Evolutionary conservation across 2,329 filamentous ascomycete genomes (phyloP), one percentile per base, ranked within the genome.

Genomic region (Colletotrichum eremochloae): DNA sequence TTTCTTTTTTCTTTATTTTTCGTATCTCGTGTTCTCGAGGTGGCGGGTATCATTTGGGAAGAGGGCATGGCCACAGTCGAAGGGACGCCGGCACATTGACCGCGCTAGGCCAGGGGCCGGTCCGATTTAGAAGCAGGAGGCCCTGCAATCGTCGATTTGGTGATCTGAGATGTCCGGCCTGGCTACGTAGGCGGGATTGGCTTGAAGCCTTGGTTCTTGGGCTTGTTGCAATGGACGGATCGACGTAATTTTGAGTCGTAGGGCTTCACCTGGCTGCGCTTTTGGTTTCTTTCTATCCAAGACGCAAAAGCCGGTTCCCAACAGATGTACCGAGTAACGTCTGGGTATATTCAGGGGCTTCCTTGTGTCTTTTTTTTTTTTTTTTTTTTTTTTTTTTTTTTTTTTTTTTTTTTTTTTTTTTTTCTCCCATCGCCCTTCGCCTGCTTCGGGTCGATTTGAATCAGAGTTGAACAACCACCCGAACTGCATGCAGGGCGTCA

Each of bases 1-100:
- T 67, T 29, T 14, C 12, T 64, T 68, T 60, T 70, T 61, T 58
- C 64, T 68, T 68, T 68, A 63, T 8, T 48, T n/a, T n/a, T 63
- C 60, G 50, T 64, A 52, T 70, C 69, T 72, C 65, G 69, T 72
- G 69, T 72, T 72, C 69, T 72, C 55, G 44, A 72, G 68, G 68
- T 4, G 60, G 69, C 44, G 68, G 68, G 40, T 58, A 55, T 40
- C 48, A 50, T 31, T 58, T 5, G 42, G 18, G 44, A 8, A 1
- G 15, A 66, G 1, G 33, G 63, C 52, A 48, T 53, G 55, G 46
- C 52, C 53, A n/a, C 8, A 7, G 46, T 29, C n/a, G 38, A 33
- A 33, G 60, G 44, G 46, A 55, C 38, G 40, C 69, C 69, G 69
- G 69, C 58, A 72, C 69, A 63, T 72, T 68, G 65, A 72, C 44